Evolutionary conservation across 2,329 filamentous ascomycete species (phyloP).

Genomic region (Calonectria montana): DNA sequence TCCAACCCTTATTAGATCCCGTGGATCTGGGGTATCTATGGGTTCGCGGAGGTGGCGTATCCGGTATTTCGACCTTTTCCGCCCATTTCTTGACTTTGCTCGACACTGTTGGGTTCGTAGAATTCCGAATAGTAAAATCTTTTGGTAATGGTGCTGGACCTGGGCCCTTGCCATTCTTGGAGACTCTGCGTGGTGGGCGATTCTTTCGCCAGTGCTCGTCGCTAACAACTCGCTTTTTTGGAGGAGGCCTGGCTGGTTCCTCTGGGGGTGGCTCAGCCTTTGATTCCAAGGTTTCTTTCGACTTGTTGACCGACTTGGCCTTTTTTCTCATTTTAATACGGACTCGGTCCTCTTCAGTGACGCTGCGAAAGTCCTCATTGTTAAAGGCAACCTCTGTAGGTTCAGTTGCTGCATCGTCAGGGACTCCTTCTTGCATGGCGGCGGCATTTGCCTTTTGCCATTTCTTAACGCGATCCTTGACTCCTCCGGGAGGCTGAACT

Average conservation of each 20-base stretch:
- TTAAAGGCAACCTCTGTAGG: slow-evolving; percentile 72
- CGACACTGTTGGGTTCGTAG: slow-evolving; percentile 65
- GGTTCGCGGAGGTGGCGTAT: slow-evolving; percentile 51
- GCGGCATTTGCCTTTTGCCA: slow-evolving; percentile 86
- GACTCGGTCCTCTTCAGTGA: slow-evolving; percentile 70
- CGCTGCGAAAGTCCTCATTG: slow-evolving; percentile 66
- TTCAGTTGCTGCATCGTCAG: slow-evolving; percentile 65
- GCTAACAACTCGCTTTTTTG: slow-evolving; percentile 92
- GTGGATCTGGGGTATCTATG: slow-evolving; percentile 52
- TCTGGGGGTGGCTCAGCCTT: slow-evolving; percentile 36
- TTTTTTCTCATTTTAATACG: slow-evolving; percentile 66
- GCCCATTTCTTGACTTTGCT: slow-evolving; percentile 74
- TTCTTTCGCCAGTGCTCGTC: slow-evolving; percentile 89
- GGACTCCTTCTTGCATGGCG: slow-evolving; percentile 65
- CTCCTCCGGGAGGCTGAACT: slow-evolving; percentile 73
- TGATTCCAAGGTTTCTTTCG: slow-evolving; percentile 38
- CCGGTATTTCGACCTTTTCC: slow-evolving; percentile 62
- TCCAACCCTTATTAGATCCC: slow-evolving; percentile 37
- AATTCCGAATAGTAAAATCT: slow-evolving; percentile 65
- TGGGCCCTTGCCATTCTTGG: slow-evolving; percentile 46
- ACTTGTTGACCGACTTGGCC: slow-evolving; percentile 49
- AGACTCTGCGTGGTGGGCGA: slow-evolving; percentile 56
- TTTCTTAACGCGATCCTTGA: slow-evolving; percentile 81
- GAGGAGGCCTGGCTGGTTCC: slow-evolving; percentile 63
- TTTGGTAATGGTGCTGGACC: slow-evolving; percentile 60